phyloP scores from a whole-genome alignment of 2,329 filamentous ascomycete species.

The Cladophialophora carrionii region DNA sequence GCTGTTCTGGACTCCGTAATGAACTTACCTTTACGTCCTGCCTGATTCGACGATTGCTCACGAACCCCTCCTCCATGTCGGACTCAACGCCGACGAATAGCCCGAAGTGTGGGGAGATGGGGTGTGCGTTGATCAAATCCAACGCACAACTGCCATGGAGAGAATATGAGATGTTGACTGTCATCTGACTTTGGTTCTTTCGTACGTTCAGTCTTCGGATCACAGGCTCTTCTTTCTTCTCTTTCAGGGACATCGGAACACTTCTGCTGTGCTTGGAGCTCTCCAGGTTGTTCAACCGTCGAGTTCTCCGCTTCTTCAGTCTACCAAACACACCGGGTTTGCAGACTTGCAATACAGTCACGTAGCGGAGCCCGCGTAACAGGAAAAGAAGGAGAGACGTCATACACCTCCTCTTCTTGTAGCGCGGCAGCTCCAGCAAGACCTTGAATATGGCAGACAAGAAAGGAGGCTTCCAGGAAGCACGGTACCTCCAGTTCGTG shows the following conservation, averaged over 20 bases:
- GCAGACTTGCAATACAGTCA: background rate
- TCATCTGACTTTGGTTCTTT: background rate
- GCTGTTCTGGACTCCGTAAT: too few species aligned
- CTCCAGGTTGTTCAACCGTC: background rate
- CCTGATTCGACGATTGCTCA: background rate
- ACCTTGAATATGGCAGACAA: background rate
- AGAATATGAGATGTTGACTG: background rate
- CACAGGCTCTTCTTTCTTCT: background rate
- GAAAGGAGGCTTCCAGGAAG: slow-evolving; percentile 35
- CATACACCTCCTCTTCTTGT: background rate
- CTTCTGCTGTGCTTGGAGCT: background rate
- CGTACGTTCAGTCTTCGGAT: background rate
- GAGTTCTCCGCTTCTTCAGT: background rate
- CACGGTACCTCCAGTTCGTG: slow-evolving; percentile 61
- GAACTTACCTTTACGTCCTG: background rate
- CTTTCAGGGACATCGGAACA: background rate
- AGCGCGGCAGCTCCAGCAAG: background rate
- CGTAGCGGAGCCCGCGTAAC: background rate
- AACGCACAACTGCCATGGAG: background rate
- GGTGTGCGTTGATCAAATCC: background rate
- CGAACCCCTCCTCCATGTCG: background rate
- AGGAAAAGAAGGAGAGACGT: background rate
- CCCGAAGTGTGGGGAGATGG: background rate
- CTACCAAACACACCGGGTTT: background rate
- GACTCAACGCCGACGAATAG: background rate